Percentiles rank a stretch among this genome's conserved stretches.
Conservation (phyloP, 768 basidiomycete genomes). For the Rhodotorula paludigena region DNA sequence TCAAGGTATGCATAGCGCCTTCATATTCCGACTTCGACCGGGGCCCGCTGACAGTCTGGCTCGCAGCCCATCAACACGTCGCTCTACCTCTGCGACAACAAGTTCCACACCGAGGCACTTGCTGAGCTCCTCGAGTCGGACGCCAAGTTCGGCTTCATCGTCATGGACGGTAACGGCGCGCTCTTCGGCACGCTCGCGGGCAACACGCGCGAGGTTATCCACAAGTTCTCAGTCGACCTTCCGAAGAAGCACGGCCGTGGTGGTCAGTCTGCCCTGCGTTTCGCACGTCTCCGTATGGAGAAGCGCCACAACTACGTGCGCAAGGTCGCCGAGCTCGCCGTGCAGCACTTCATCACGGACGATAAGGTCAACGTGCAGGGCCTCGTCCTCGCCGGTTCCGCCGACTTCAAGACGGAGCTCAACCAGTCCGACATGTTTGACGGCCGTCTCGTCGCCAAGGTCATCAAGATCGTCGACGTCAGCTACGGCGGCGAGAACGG, state of each 20-base stretch:
- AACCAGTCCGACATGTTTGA: constrained; percentile 97
- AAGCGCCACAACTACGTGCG: constrained; percentile 99
- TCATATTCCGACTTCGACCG: too few species aligned
- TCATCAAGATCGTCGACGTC: constrained; percentile 98
- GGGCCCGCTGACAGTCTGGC: background rate
- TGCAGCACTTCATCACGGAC: constrained; percentile 94
- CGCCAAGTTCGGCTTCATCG: constrained; percentile 96
- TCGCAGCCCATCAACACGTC: constrained; percentile 88
- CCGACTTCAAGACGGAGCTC: constrained; percentile 98
- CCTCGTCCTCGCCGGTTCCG: constrained; percentile 89
- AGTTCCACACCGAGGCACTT: constrained; percentile 97
- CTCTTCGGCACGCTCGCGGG: constrained; percentile 93
- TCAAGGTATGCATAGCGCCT: constrained; percentile 54
- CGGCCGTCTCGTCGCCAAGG: constrained; percentile 73
- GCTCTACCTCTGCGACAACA: constrained; percentile 98
- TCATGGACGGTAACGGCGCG: constrained; percentile 98
- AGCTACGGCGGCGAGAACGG: constrained; percentile 98
- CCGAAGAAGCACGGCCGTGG: constrained; percentile 99
- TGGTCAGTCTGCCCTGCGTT: constrained; percentile 99
- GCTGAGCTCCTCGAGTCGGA: constrained; percentile 95
- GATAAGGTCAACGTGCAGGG: constrained; percentile 99
- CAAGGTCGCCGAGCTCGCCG: constrained; percentile 94
- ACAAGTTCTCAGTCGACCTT: constrained; percentile 97
- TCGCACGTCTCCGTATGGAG: constrained; percentile 97
- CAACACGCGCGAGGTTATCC: constrained; percentile 92